Base-by-base conservation (phyloP, 176 grass and related monocot genomes). In the Bolboschoenus planiculmis region DNA sequence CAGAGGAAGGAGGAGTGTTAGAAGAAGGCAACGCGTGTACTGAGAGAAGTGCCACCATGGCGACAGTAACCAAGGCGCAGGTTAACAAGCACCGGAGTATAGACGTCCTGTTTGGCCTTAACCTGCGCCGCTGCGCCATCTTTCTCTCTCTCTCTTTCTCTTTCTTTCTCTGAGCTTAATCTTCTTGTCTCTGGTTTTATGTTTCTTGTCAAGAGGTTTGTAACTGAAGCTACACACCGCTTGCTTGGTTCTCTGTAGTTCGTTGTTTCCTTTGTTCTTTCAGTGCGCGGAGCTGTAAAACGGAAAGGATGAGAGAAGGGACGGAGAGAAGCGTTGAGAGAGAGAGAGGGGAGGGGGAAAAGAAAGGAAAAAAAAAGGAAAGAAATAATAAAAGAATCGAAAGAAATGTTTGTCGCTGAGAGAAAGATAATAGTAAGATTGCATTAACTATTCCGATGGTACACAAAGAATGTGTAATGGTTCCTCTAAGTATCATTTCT, bases 41-140 rank as follows among this genome's bases (percentile, higher is more conserved):
- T 20, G 81, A 58, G 16, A 88, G 70, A 56, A 88, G 56, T 5
- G 70, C 40, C 40, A 60, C 72, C 20, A 64, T 53, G 21, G 35
- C 42, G 44, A 84, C 20, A 43, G 81, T 59, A 46, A 53, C 47
- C 37, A 68, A 56, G 86, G 86, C 46, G 81, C 56, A 84, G 6
- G 59, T 88, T 16, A 88, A 55, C 59, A 88, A 65, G 59, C 56
- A 79, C 15, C 72, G 73, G 56, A 80, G 58, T 16, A 80, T 33
- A 31, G 81, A 71, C 42, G 84, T 20, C 48, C 72, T 70, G 18
- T 73, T 79, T 43, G 72, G 26, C 71, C 37, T 78, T 42, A 83
- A 35, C 80, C 80, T 83, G 53, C 71, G 83, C 83, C 47, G 44
- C 51, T 84, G 62, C 42, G 55, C 13, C 53, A 56, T 73, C 26